A percentile compares a stretch with the other conserved stretches of the same genome.
Conservation (phyloP, 164 flowering plant species). For the Aristolochia fimbriata region DNA sequence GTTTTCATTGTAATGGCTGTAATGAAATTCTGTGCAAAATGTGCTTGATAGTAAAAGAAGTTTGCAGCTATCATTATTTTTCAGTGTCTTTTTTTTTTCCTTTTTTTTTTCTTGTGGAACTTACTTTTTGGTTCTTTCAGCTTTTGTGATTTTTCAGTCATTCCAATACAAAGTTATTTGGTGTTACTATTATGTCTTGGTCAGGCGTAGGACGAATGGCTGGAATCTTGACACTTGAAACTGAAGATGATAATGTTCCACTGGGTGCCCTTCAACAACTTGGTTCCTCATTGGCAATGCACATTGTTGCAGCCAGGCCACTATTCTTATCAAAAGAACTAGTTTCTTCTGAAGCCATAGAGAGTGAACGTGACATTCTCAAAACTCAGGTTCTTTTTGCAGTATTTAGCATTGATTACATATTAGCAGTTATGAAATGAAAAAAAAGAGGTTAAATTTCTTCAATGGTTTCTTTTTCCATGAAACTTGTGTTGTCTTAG, state of each 20-base stretch:
- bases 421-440: background rate
- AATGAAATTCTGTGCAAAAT: no score
- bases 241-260: slow-evolving; percentile 38
- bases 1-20: no score
- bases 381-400: slow-evolving; percentile 64
- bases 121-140: no score
- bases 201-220: slow-evolving; percentile 93
- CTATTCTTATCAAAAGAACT: slow-evolving; percentile 71
- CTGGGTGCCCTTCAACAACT: slow-evolving; percentile 56
- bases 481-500: background rate
- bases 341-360: slow-evolving; percentile 72
- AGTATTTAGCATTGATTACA: background rate
- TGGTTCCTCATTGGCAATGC: slow-evolving; percentile 97
- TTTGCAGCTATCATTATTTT: no score
- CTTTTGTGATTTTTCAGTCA: no score
- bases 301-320: slow-evolving; percentile 89
- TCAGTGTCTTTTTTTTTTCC: no score
- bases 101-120: no score
- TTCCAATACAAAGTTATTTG: no score
- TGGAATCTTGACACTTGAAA: slow-evolving; percentile 71
- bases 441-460: background rate
- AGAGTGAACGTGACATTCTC: slow-evolving; percentile 72
- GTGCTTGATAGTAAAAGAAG: no score
- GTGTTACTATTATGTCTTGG: background rate
- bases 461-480: background rate